Conservation (phyloP, 768 basidiomycete species). For the Mrakia gelida region DNA sequence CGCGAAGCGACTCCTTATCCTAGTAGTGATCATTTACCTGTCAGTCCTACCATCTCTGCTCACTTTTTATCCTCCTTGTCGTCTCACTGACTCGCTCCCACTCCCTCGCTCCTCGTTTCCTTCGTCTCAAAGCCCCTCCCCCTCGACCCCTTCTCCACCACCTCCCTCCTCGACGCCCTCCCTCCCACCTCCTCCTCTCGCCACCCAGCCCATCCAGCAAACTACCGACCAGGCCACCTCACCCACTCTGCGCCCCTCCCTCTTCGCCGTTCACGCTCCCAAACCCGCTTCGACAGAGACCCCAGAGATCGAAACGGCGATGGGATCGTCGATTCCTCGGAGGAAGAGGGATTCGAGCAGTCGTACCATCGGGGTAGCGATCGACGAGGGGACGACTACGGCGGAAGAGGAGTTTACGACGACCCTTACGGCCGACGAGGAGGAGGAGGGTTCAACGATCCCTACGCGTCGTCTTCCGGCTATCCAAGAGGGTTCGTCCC, state of each 20-base stretch:
- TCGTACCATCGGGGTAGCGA: not conserved
- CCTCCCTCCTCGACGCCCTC: not conserved
- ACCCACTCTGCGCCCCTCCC: not conserved
- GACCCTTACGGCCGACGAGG: not conserved
- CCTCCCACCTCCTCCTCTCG: not conserved
- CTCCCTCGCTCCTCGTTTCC: no score
- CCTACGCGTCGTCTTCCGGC: not conserved
- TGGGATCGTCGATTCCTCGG: not conserved
- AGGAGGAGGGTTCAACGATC: not conserved
- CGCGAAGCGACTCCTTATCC: not conserved
- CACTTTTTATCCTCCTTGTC: not conserved
- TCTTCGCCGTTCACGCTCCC: not conserved
- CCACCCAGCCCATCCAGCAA: not conserved
- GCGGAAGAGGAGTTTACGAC: not conserved
- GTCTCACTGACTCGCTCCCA: not conserved
- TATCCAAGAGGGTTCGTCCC: not conserved
- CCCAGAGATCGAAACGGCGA: not conserved
- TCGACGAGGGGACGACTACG: not conserved
- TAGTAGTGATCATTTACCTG: not conserved
- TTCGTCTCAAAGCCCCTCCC: not conserved
- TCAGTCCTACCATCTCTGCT: not conserved
- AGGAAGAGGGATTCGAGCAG: not conserved
- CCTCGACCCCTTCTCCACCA: not conserved
- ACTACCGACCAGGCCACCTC: not conserved
- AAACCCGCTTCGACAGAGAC: not conserved